Evolutionary conservation across 2,329 filamentous ascomycete genomes (phyloP), one percentile per base, ranked within the genome.

Genomic region (Calonectria pseudoturangicola): DNA sequence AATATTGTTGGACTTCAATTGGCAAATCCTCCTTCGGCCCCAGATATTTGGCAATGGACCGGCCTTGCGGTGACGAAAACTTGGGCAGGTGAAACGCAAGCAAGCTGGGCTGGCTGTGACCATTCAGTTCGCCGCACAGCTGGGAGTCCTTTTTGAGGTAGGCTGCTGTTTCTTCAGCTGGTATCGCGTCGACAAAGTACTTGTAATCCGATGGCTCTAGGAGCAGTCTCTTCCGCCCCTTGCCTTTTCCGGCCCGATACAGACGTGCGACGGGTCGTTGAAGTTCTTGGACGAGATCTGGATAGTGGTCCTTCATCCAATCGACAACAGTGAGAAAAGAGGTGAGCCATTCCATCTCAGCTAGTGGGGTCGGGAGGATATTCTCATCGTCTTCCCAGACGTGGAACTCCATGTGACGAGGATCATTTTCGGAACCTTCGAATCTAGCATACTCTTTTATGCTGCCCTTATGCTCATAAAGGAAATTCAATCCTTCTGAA

Each of bases 31-130:
- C 50, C 6, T 54, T 33, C n/a, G 18, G 28, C 27, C 27, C 27
- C 9, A 54, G 7, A 33, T 54, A 21, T n/a, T 54, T 54, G 2
- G 27, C 50, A 54, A 54, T 54, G 1, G 16, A 54, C 10, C 50
- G 50, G 1, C 50, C 50, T 15, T 18, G 27, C 15, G 27, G 50
- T 6, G 50, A 33, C 15, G 50, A n/a, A n/a, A 33, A 54, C 50
- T 54, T 54, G 33, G 50, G 50, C 15, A 54, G 16, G 28, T 54
- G 18, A 54, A 33, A 54, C 16, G 50, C 27, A 10, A 54, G 50
- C 50, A 54, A 33, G 16, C 50, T 54, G 2, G 50, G 50, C 15
- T 9, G 50, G 18, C n/a, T 2, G 27, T 2, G 18, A 4, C 5
- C 6, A n/a, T 12, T n/a, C 5, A 16, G 50, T 8, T 16, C 21